A percentile compares a stretch with the other conserved stretches of the same genome.
These are phyloP conservation scores for Linum trigynum DNA, from an alignment of 345 rosid genomes.

Conservation along the genomic window DNA sequence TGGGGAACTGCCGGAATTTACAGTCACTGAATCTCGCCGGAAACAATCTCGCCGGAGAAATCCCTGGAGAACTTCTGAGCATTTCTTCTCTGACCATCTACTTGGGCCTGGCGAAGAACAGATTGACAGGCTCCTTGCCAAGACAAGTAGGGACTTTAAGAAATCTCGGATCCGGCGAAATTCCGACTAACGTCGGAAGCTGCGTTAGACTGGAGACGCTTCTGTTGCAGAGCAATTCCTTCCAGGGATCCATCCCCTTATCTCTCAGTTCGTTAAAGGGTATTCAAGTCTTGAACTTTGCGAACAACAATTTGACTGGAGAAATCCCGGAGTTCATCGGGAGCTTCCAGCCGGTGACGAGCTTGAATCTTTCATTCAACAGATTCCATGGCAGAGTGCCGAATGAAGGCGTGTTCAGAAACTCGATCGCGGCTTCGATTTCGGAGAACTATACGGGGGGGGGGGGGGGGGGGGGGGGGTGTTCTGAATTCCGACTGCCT, in stretches of 20 bases:
- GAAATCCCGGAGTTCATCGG: too few species aligned
- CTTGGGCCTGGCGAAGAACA: slow-evolving; percentile 1
- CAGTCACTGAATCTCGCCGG: slow-evolving; percentile 5
- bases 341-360: too few species aligned
- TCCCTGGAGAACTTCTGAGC: not conserved
- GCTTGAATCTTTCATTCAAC: slow-evolving; percentile 12
- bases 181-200: slow-evolving; percentile 9
- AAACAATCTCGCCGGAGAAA: too few species aligned
- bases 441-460: slow-evolving; percentile 14
- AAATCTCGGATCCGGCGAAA: slow-evolving; percentile 10
- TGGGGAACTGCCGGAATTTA: slow-evolving; percentile 7
- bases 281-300: slow-evolving; percentile 4
- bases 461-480: slow-evolving; percentile 6
- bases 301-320: slow-evolving; percentile 1
- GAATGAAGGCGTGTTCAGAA: slow-evolving; percentile 7
- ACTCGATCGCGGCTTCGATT: slow-evolving; percentile 6
- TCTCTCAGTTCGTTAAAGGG: too few species aligned
- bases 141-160: slow-evolving; percentile 6
- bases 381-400: slow-evolving; percentile 2
- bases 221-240: not conserved
- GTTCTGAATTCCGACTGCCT: not conserved
- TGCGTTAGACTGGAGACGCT: slow-evolving; percentile 4
- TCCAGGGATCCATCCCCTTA: not conserved
- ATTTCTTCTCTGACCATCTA: slow-evolving; percentile 8
- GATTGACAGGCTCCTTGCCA: slow-evolving; percentile 3